A percentile compares a stretch with the other conserved stretches of the same genome.
phyloP scores from a whole-genome alignment of 1,284 basidiomycete species.

The Peniophora sp. region DNA sequence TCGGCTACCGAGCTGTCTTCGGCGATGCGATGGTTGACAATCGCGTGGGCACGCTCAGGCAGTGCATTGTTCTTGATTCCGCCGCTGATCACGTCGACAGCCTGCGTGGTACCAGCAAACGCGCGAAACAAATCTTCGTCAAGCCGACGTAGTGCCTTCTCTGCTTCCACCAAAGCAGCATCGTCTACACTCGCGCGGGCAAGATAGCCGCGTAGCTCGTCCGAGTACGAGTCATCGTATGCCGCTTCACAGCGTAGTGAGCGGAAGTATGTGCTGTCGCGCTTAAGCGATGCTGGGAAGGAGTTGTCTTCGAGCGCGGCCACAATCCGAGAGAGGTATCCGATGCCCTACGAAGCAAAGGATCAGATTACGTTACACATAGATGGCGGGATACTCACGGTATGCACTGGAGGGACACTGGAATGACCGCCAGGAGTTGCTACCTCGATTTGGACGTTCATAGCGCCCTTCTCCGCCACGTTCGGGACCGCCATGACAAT shows the following conservation, averaged over 20 bases:
- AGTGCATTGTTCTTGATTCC: slow-evolving; percentile 40
- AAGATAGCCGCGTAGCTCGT: slow-evolving; percentile 19
- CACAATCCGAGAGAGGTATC: slow-evolving; percentile 27
- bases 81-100: slow-evolving; percentile 37
- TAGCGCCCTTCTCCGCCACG: slow-evolving; percentile 65
- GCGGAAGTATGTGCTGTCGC: slow-evolving; percentile 17
- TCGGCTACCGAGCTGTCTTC: slow-evolving; percentile 26
- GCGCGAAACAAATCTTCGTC: slow-evolving; percentile 1
- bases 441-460: slow-evolving; percentile 49
- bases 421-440: slow-evolving; percentile 62
- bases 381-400: slow-evolving; percentile 22
- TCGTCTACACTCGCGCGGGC: slow-evolving; percentile 18
- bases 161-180: not conserved
- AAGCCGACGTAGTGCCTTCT: slow-evolving; percentile 5
- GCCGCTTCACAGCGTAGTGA: slow-evolving; percentile 19
- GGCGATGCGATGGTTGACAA: slow-evolving; percentile 41
- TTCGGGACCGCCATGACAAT: slow-evolving; percentile 40
- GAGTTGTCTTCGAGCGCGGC: slow-evolving; percentile 28
- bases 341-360: slow-evolving; percentile 22
- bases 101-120: slow-evolving; percentile 41
- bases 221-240: slow-evolving; percentile 25
- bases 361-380: not conserved
- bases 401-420: slow-evolving; percentile 54
- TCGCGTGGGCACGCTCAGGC: slow-evolving; percentile 28
- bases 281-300: slow-evolving; percentile 15